Base-by-base conservation (phyloP, 768 basidiomycete species). In the Rhodotorula taiwanensis region DNA sequence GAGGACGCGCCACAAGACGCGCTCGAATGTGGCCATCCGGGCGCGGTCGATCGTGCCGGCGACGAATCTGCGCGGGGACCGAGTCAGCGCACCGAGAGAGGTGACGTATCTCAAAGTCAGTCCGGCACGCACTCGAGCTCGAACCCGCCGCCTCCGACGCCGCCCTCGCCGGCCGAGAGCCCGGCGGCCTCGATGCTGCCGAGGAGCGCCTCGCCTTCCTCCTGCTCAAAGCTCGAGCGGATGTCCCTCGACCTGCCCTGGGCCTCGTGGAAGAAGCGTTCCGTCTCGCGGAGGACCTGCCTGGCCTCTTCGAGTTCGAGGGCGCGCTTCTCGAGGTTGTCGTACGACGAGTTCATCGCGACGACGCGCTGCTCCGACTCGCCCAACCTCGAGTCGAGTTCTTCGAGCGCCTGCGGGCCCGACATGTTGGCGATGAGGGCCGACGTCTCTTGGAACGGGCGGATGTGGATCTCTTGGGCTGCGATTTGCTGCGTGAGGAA, bases 1-100 rank as follows among this genome's bases (percentile, higher is more conserved):
- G 25, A 98, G 82, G 39, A 98, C 89, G 70, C 95, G 89, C 95
- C 95, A 99, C 52, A 98, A 83, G 25, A 99, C 89, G 23, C 95
- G 87, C 77, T 99, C 95, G 57, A 99, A 97, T 9, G 90, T 93
- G 2, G 88, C 83, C 72, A 98, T 81, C 60, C 93, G 86, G 14
- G 86, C 79, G 50, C 95, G 88, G 72, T 98, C 93, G 68, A 98
- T 91, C 0, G 94, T 97, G 31, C 95, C 95, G 6, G 95, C 86
- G 28, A 99, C 87, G 72, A 99, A 99, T 71, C 89, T 90, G 43
- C 13, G 27, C 10, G n/a, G 49, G 20, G 9, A 25, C 30, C 39
- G 31, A 1, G 30, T 15, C 4, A 6, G 3, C 4, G 20, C 20
- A 9, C 7, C 15, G 10, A 21, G 20, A 9, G 36, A 39, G 36